Evolutionary conservation across 2,329 filamentous ascomycete genomes (phyloP).

Genomic region (Leptographium flavum): DNA sequence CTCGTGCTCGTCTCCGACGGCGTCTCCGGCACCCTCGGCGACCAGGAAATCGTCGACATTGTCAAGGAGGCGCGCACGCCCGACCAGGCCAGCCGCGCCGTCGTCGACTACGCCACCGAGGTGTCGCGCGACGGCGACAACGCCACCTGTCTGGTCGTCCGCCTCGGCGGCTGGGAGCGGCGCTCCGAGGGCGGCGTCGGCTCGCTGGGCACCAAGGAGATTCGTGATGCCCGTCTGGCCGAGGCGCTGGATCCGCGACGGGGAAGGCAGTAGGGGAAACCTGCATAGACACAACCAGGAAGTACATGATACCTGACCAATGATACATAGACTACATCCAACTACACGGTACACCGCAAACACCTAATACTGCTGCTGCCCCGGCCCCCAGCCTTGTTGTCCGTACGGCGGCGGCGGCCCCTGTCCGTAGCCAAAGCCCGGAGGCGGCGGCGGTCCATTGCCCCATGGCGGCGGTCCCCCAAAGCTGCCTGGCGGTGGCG

Average conservation of each 20-base stretch:
- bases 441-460: not conserved
- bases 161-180: slow-evolving; percentile 56
- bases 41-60: slow-evolving; percentile 94
- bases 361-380: not conserved
- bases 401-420: not conserved
- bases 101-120: slow-evolving; percentile 82
- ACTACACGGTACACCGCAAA: not conserved
- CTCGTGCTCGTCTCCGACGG: slow-evolving; percentile 81
- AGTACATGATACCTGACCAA: not conserved
- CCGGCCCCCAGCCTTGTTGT: slow-evolving; percentile 1
- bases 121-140: slow-evolving; percentile 56
- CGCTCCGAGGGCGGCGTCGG: slow-evolving; percentile 75
- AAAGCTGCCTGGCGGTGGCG: slow-evolving; percentile 1
- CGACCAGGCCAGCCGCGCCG: slow-evolving; percentile 63
- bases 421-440: not conserved
- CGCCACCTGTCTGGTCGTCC: slow-evolving; percentile 52
- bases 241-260: slow-evolving; percentile 74
- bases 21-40: slow-evolving; percentile 68
- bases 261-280: slow-evolving; percentile 31
- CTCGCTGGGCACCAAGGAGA: slow-evolving; percentile 82
- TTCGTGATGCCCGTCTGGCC: slow-evolving; percentile 65
- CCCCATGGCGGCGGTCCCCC: not conserved
- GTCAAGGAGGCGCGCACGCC: slow-evolving; percentile 88
- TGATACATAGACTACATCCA: not conserved
- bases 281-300: not conserved